Evolutionary conservation across 257 asterid species (phyloP), one percentile per base, ranked within the genome.

Genomic region (Pogostemon cablin): DNA sequence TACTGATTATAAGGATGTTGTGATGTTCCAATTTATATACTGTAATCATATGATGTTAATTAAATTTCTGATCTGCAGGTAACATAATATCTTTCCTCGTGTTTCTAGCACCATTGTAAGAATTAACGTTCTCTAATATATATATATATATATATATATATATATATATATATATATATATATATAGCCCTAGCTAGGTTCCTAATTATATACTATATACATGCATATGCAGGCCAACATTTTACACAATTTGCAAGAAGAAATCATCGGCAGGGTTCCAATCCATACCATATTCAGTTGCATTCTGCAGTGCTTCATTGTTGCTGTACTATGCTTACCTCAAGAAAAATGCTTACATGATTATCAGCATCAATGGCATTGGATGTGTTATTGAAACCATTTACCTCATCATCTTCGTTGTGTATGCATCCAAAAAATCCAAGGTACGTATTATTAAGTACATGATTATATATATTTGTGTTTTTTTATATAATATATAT

Each of bases 41-140:
- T 20, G 25, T 75, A 64, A 41, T 43, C n/a, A 6, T 35, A 0
- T 64, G 6, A 32, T 56, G 2, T 46, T 59, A 3, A 9, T 50
- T 49, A 47, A 2, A 8, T 37, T 3, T 71, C 0, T 69, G 2
- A 10, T 41, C 2, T 72, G 9, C 86, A 86, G 95, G 95, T 12
- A 88, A 86, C 60, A 67, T 86, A 39, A 73, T 88, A 37, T 83
- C 89, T 5, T 86, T 88, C 68, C 55, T 88, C 62, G 93, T 86
- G 67, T 85, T 88, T 74, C 74, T 86, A 72, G 88, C 89, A 25
- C 93, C 93, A 39, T 6, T 85, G 96, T 88, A 83, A 86, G 89
- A 32, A 11, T 20, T 20, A 20, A 20, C 25, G 25, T 20, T 20
- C 25, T 20, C 25, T 20, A 20, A 20, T 20, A 20, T 20, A 20